A percentile compares a stretch with the other conserved stretches of the same genome.
Conservation (phyloP, 768 basidiomycete species). For the Thelephora ganbajun region DNA sequence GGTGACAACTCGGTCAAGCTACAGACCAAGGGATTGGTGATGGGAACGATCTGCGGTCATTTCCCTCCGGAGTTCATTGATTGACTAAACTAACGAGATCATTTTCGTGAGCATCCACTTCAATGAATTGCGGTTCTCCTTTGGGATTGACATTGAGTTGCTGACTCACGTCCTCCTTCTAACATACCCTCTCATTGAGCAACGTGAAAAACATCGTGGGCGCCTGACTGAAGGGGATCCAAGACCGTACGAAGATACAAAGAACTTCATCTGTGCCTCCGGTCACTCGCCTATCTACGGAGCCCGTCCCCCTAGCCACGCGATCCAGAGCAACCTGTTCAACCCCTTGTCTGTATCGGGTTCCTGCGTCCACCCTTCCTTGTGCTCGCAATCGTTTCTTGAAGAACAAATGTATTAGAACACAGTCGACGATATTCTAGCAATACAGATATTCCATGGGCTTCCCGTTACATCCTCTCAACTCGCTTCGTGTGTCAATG, state of each 20-base stretch:
- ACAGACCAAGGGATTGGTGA: conserved; percentile 50
- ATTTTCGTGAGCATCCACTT: conserved; percentile 37
- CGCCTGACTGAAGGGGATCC: conserved; percentile 74
- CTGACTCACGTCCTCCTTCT: conserved; percentile 16
- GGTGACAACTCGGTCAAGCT: conserved; percentile 53
- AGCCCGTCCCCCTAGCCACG: conserved; percentile 81
- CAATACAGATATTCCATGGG: too few relatives aligned
- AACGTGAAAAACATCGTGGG: conserved; percentile 82
- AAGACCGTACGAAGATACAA: conserved; percentile 66
- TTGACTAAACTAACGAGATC: conserved; percentile 82
- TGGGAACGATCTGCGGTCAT: conserved; percentile 66
- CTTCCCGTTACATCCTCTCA: too few relatives aligned
- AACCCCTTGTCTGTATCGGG: conserved; percentile 86
- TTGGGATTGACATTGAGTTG: conserved; percentile 12
- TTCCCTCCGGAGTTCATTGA: conserved; percentile 91
- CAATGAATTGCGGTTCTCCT: not conserved
- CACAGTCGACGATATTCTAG: too few relatives aligned
- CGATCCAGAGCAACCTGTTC: conserved; percentile 85
- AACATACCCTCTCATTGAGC: conserved; percentile 67
- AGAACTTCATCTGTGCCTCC: conserved; percentile 57
- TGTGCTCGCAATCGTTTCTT: too few relatives aligned
- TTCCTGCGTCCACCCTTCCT: too few relatives aligned
- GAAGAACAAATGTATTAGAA: too few relatives aligned
- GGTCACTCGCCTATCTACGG: conserved; percentile 80
- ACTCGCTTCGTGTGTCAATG: too few relatives aligned